Evolutionary conservation across 805 yeast species (phyloP), one percentile per base, ranked within the genome.

Genomic region (Yueomyces sinensis): DNA sequence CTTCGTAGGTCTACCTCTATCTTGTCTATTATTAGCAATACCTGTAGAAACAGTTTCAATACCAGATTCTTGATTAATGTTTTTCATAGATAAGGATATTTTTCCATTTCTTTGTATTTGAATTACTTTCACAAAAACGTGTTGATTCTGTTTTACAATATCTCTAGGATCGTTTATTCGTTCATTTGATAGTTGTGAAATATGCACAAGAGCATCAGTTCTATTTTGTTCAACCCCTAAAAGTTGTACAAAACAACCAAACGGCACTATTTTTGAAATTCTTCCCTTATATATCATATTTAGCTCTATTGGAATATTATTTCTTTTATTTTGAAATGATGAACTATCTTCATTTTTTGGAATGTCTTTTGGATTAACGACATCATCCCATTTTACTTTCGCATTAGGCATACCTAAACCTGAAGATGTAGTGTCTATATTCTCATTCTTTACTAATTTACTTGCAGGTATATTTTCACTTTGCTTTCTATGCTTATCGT

Each of bases 211-310:
- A 0, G 94, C 94, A 45, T 61, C 74, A 16, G 7, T 20, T 11
- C 52, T 50, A 32, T 44, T 42, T 17, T 41, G 41, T 28, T 47
- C 37, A 2, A 63, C 46, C 0, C 66, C 72, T 5, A 54, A 42
- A 1, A 87, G 51, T 9, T 70, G 55, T 0, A 84, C 69, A 50
- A 87, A 89, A 1, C 84, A 93, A 1, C 97, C 96, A 56, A 74
- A 87, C 2, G 68, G 54, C 30, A 74, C 73, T 1, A 82, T 45
- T 31, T 70, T 72, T 32, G 63, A 64, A 3, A 89, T 78, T 18
- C 42, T 55, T 0, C 94, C 96, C 20, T 54, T 54, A 44, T 78
- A 76, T 0, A 82, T 58, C 17, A 63, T 53, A 14, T 72, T 74
- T 1, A 63, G 38, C n/a, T 20, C 32, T 13, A 23, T 18, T 13